Conservation (phyloP, 1,139 yeast genomes). For the Dujonia santamariae region DNA sequence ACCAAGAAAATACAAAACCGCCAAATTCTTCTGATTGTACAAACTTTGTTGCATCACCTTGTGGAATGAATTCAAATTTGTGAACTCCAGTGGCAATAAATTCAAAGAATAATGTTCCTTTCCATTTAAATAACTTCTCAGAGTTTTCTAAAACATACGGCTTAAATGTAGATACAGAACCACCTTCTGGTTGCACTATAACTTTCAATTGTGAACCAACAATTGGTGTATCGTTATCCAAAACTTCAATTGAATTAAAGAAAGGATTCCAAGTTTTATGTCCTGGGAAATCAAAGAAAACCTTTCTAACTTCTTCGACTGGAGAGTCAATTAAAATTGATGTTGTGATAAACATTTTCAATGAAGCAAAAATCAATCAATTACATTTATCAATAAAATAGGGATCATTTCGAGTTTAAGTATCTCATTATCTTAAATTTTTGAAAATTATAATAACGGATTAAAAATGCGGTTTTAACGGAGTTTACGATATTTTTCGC, state of each 20-base stretch:
- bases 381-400: no score
- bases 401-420: no score
- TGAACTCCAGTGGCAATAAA: constrained; percentile 15
- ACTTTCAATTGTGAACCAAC: constrained; percentile 14
- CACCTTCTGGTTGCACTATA: constrained; percentile 7
- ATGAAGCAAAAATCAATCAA: no score
- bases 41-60: constrained; percentile 11
- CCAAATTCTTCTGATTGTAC: constrained; percentile 14
- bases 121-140: constrained; percentile 12
- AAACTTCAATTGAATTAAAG: constrained; percentile 11
- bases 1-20: constrained; percentile 11
- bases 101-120: constrained; percentile 12
- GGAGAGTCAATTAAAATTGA: constrained; percentile 13
- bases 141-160: constrained; percentile 11
- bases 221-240: constrained; percentile 13
- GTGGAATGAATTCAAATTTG: constrained; percentile 11
- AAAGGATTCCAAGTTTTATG: constrained; percentile 16
- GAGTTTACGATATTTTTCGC: no score
- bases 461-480: no score
- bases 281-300: constrained; percentile 12
- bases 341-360: constrained; percentile 1
- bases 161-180: constrained; percentile 6
- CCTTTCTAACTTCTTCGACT: constrained; percentile 11
- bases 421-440: no score
- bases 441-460: no score